Evolutionary conservation across 2,329 filamentous ascomycete species (phyloP), one percentile per base, ranked within the genome.

Genomic region (Venturia pyrina): DNA sequence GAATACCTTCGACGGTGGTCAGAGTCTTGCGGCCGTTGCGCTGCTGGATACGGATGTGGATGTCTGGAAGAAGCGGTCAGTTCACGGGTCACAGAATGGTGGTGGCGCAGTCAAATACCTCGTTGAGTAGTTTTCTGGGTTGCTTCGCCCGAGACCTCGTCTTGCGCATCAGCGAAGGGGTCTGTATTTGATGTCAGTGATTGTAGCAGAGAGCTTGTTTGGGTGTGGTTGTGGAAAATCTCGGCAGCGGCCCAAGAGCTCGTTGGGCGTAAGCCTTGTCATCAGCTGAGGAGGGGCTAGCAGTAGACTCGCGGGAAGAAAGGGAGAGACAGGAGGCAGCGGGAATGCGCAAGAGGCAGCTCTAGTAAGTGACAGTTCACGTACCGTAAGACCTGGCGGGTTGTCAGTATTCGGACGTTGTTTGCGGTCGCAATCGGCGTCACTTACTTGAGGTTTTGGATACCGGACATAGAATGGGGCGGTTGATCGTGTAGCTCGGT

Each of bases 21-120:
- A 99, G 86, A 84, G 95, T 98, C 87, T 99, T 99, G 81, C 95
- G 95, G 88, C 95, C 95, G 98, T 99, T 99, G 83, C 95, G 95
- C 84, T 99, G 19, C 28, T 63, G 61, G 53, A 63, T 88, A 98
- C 93, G 62, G 62, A 65, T 65, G 40, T 65, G 63, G 62, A 64
- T 65, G 34, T 65, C 53, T 65, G 24, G 19, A 21, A 4, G 34
- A 28, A 56, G 48, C 48, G 21, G 37, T 59, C 40, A 59, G 53
- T 50, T 17, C 17, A 28, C 19, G 32, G 50, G 13, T 64, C 8
- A 21, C n/a, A 19, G 41, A 34, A 48, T 44, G 21, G 37, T n/a
- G 32, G 34, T 57, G 40, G 37, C 48, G 48, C 34, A 60, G 63
- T 24, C 10, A 59, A 19, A 40, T 40, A 65, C 37, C 37, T 44